Evolutionary conservation across 495 filamentous ascomycete genomes (phyloP).

Genomic region (Acidomyces sp.): DNA sequence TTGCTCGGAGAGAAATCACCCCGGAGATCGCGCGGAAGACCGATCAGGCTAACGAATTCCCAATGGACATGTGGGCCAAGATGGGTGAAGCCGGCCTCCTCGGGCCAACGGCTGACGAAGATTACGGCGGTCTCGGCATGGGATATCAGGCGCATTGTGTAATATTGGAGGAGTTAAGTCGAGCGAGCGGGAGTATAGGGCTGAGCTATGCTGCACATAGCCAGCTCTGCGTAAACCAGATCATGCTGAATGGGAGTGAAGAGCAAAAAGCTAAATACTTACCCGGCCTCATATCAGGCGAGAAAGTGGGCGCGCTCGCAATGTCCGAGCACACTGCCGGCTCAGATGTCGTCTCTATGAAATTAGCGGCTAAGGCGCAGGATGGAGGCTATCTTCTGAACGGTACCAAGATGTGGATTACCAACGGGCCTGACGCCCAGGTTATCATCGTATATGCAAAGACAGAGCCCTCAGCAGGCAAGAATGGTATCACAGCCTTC

Average conservation of each 20-base stretch:
- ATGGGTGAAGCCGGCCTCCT: constrained; percentile 83
- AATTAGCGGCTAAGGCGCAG: constrained; percentile 58
- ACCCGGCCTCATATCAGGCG: constrained; percentile 68
- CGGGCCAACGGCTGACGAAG: constrained; percentile 87
- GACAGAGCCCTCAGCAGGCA: constrained; percentile 64
- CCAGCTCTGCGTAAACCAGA: constrained; percentile 92
- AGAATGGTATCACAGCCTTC: constrained; percentile 92
- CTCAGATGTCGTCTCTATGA: constrained; percentile 92
- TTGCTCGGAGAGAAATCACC: constrained; percentile 66
- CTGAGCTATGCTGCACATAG: constrained; percentile 92
- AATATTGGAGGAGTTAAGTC: constrained; percentile 81
- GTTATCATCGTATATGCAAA: constrained; percentile 90
- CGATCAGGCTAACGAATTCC: constrained; percentile 80
- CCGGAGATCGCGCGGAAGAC: constrained; percentile 69
- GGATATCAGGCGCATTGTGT: constrained; percentile 96
- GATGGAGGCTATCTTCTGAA: constrained; percentile 80
- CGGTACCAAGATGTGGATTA: constrained; percentile 99
- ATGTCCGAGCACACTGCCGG: constrained; percentile 92
- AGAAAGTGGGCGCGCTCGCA: constrained; percentile 75
- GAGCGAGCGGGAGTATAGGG: constrained; percentile 69
- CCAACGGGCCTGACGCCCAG: constrained; percentile 90
- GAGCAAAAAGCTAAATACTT: constrained; percentile 72
- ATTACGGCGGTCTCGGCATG: constrained; percentile 79
- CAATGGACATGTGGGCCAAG: constrained; percentile 83
- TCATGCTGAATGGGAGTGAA: constrained; percentile 72